Base-by-base conservation (phyloP, 768 basidiomycete species). In the Exidia glandulosa region DNA sequence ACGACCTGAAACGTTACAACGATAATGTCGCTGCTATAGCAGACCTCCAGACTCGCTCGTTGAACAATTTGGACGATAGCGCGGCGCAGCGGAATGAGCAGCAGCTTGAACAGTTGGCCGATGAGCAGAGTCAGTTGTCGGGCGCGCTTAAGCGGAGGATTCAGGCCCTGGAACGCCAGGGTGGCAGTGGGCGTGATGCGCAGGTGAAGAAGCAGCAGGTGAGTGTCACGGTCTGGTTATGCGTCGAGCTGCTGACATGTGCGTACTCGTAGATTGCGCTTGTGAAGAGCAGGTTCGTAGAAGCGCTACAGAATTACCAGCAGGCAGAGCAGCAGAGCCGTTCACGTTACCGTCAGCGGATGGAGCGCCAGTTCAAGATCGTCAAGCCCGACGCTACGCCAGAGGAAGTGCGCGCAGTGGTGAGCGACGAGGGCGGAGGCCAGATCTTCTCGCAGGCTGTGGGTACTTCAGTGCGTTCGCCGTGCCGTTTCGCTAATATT, bases 361-460 rank as follows among this genome's bases (percentile, higher is more conserved):
- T 67, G 48, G 67, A 65, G 56, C 57, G 66, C 29, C 66, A 76
- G 68, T 67, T 71, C 50, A 67, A 68, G 37, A 74, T 72, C 59
- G 62, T 63, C 62, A 50, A 33, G 58, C 27, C 33, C 2, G 83
- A 91, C 65, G 93, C 93, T 25, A 84, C 90, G 32, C 80, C 81
- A 12, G 86, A 91, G 61, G 91, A 95, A 68, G 76, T 95, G 33
- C 75, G 80, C 60, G 85, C 88, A 14, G 82, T 84, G 33, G 84
- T 87, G 2, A 77, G 87, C 57, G 83, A 86, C 63, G 83, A 89
- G 50, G 80, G 79, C 57, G 86, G 81, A 29, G 80, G 80, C 36
- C 56, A 90, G 68, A 84, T 94, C 54, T 95, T 95, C 74, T 80
- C 85, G 14, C 82, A 88, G 67, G 87, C 88, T 45, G 87, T 87